A percentile compares a stretch with the other conserved stretches of the same genome.
Conservation (phyloP, 2,329 filamentous ascomycete species). For the Lecanoromycetidae sp. region DNA sequence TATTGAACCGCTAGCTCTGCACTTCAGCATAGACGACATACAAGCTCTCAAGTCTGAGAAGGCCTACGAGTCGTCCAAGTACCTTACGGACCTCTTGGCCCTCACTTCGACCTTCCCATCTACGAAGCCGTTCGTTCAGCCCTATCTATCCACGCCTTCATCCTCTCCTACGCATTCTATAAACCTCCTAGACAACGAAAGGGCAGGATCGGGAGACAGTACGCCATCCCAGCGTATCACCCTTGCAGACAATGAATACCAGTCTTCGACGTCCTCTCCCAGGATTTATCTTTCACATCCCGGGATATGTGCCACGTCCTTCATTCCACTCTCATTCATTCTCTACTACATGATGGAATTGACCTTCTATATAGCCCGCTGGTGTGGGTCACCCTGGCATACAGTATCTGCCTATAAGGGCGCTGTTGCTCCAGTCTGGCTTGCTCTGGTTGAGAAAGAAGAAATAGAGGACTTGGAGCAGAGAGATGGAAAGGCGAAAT, state of each 20-base stretch:
- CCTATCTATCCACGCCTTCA: constrained; percentile 40
- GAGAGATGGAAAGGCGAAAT: constrained; percentile 54
- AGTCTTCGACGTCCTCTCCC: constrained; percentile 31
- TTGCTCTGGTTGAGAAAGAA: constrained; percentile 56
- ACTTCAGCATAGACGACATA: constrained; percentile 57
- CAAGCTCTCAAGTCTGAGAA: constrained; percentile 53
- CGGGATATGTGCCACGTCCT: constrained; percentile 69
- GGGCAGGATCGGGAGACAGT: neutral
- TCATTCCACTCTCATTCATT: constrained; percentile 61
- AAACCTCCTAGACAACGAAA: neutral
- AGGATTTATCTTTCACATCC: constrained; percentile 72
- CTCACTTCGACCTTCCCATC: constrained; percentile 59
- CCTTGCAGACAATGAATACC: constrained; percentile 19
- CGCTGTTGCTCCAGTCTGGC: constrained; percentile 64
- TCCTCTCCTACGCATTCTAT: constrained; percentile 4
- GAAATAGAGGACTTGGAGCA: constrained; percentile 45
- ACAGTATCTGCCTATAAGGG: constrained; percentile 62
- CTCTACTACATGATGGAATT: constrained; percentile 58
- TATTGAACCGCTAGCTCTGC: constrained; percentile 52
- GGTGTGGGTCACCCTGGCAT: constrained; percentile 83
- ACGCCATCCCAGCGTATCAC: constrained; percentile 10
- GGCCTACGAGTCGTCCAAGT: constrained; percentile 80
- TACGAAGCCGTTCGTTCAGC: constrained; percentile 43
- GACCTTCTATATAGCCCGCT: constrained; percentile 59
- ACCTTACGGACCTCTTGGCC: constrained; percentile 71